Conservation (phyloP, 2,329 filamentous ascomycete genomes). For the Dissoconium aciculare region DNA sequence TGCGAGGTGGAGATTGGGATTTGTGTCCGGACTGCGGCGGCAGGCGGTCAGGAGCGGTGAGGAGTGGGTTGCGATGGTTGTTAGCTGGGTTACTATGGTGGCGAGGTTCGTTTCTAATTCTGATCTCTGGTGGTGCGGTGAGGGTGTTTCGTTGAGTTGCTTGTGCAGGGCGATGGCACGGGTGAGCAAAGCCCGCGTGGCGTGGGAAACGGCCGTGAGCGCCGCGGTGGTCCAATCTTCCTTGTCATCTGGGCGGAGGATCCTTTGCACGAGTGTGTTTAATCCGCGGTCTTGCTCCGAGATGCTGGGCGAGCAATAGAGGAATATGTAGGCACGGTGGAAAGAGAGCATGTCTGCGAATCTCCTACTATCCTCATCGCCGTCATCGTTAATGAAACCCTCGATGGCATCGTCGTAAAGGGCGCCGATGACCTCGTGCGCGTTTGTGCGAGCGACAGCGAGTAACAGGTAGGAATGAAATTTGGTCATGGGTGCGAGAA, state of each 20-base stretch:
- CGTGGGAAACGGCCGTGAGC: not conserved
- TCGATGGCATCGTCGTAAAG: not conserved
- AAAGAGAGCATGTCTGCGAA: not conserved
- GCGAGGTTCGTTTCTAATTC: not conserved
- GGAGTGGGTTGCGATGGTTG: not conserved
- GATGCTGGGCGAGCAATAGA: not conserved
- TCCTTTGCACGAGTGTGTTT: not conserved
- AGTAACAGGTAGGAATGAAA: not conserved
- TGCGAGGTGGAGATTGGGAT: not conserved
- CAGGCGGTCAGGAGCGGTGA: not conserved
- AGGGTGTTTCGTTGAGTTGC: conserved; percentile 6
- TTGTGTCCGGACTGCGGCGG: not conserved
- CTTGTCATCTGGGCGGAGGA: not conserved
- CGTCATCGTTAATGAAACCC: not conserved
- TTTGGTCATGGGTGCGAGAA: not conserved
- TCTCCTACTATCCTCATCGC: not conserved
- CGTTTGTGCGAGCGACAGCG: not conserved
- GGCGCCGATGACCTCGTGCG: not conserved
- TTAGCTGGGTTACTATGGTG: not conserved
- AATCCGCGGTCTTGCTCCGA: not conserved
- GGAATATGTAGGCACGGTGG: not conserved
- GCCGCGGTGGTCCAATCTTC: not conserved
- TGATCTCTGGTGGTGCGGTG: conserved; percentile 1
- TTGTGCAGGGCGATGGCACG: conserved; percentile 2
- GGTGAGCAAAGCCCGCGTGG: not conserved